Percentiles rank a stretch among this genome's conserved stretches.
These are phyloP conservation scores for Magnaporthales sp. DNA, from an alignment of 2,329 filamentous ascomycete species.

Conservation along the genomic window DNA sequence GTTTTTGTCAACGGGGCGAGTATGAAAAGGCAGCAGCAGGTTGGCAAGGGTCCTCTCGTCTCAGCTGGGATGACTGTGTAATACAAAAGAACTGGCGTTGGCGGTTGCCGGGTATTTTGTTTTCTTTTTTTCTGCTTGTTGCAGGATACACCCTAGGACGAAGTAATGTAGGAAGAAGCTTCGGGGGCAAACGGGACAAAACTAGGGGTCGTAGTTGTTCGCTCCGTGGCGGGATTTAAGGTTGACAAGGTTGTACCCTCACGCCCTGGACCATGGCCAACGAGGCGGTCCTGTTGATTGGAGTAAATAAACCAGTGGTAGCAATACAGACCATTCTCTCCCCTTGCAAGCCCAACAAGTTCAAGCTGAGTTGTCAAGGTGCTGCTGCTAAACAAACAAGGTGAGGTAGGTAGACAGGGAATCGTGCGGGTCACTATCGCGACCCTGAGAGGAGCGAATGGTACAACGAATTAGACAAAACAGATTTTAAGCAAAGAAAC, in stretches of 20 bases:
- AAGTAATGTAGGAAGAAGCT: not conserved
- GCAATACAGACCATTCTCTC: not conserved
- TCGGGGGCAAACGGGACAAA: not conserved
- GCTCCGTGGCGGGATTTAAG: not conserved
- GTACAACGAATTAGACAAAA: not conserved
- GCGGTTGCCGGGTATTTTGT: not conserved
- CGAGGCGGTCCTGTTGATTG: not conserved
- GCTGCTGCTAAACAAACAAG: too few species aligned
- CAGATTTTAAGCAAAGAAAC: not conserved
- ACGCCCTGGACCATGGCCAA: not conserved
- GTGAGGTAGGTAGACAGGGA: not conserved
- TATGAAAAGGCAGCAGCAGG: not conserved
- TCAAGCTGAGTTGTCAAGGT: not conserved
- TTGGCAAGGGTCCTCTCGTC: not conserved
- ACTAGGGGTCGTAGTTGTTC: too few species aligned
- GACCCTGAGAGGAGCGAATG: not conserved
- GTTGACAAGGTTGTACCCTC: not conserved
- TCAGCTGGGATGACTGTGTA: not conserved
- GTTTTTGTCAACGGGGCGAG: not conserved
- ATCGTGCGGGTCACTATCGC: not conserved
- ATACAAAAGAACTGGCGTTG: not conserved
- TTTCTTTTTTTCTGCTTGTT: not conserved
- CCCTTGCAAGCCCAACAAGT: not conserved
- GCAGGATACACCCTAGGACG: not conserved
- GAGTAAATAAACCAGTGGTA: not conserved